Conservation (phyloP, 1,139 yeast species). For the Insectozyma bohioensis region DNA sequence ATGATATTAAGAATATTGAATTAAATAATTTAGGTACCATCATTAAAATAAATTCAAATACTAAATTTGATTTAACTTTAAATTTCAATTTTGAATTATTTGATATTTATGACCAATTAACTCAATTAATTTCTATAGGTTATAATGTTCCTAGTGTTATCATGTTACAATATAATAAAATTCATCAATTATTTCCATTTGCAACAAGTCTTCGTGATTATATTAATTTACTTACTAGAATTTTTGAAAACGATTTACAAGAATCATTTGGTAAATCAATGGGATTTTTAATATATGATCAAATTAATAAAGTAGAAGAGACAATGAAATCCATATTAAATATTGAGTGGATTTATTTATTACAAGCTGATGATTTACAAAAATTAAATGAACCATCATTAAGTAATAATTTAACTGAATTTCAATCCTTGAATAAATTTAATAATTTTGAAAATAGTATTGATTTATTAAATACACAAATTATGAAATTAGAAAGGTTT, state of each 20-base stretch:
- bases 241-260: conserved; percentile 20
- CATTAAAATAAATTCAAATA: conserved; percentile 14
- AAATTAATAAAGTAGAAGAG: conserved; percentile 30
- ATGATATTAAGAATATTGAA: conserved; percentile 11
- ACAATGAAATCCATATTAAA: conserved; percentile 25
- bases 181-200: conserved; percentile 55
- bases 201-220: conserved; percentile 56
- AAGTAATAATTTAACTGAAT: conserved; percentile 34
- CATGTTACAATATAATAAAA: conserved; percentile 38
- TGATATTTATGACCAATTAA: conserved; percentile 51
- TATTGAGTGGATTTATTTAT: conserved; percentile 57
- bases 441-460: conserved; percentile 38
- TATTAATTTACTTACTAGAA: conserved; percentile 28
- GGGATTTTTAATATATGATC: conserved; percentile 42
- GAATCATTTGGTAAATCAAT: conserved; percentile 34
- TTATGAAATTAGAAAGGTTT: conserved; percentile 30
- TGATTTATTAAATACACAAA: conserved; percentile 26
- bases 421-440: conserved; percentile 39
- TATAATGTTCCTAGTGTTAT: conserved; percentile 54
- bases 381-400: conserved; percentile 13
- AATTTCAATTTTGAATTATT: conserved; percentile 54
- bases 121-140: conserved; percentile 51
- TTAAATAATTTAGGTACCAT: conserved; percentile 12
- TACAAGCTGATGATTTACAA: conserved; percentile 49
- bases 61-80: conserved; percentile 24